Evolutionary conservation across 1,284 basidiomycete species (phyloP).

Genomic region (Laetiporus sulphureus): DNA sequence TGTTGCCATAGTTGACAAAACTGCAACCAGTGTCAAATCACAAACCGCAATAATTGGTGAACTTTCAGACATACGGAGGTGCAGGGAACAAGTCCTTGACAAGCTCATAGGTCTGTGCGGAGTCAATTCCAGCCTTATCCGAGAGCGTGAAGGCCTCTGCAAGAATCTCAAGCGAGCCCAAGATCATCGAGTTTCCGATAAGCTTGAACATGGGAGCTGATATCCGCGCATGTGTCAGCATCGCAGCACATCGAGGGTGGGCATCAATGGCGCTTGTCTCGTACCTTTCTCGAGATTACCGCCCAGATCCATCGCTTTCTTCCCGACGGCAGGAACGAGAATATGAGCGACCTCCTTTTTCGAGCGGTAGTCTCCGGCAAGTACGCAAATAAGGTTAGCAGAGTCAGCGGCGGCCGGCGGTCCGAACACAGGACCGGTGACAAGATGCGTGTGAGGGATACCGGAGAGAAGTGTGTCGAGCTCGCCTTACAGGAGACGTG

Average conservation of each 20-base stretch:
- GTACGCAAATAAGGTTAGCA: conserved; percentile 67
- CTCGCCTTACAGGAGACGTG: conserved; percentile 40
- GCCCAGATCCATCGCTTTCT: conserved; percentile 70
- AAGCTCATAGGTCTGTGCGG: conserved; percentile 26
- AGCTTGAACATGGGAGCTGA: conserved; percentile 75
- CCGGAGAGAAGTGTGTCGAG: conserved; percentile 66
- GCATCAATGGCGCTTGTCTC: not conserved
- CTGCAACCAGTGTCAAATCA: conserved; percentile 23
- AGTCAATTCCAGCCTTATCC: conserved; percentile 78
- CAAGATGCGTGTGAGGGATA: conserved; percentile 57
- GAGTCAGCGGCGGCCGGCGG: conserved; percentile 61
- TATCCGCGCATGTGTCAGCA: conserved; percentile 7
- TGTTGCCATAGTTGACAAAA: conserved; percentile 54
- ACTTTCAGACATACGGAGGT: conserved; percentile 36
- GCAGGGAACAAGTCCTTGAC: conserved; percentile 50
- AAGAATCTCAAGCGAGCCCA: conserved; percentile 71
- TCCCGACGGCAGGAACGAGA: conserved; percentile 72
- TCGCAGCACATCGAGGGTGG: not conserved
- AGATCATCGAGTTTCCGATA: conserved; percentile 67
- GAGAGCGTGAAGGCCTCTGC: conserved; percentile 80
- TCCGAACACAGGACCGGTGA: conserved; percentile 81
- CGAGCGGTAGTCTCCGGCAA: conserved; percentile 79
- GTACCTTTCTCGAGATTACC: conserved; percentile 73
- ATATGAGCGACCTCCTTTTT: conserved; percentile 79
- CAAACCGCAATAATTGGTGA: not conserved